A percentile compares a stretch with the other conserved stretches of the same genome.
These are phyloP conservation scores for Schizophyllum amplum DNA, from an alignment of 1,284 basidiomycete genomes.

Conservation along the genomic window DNA sequence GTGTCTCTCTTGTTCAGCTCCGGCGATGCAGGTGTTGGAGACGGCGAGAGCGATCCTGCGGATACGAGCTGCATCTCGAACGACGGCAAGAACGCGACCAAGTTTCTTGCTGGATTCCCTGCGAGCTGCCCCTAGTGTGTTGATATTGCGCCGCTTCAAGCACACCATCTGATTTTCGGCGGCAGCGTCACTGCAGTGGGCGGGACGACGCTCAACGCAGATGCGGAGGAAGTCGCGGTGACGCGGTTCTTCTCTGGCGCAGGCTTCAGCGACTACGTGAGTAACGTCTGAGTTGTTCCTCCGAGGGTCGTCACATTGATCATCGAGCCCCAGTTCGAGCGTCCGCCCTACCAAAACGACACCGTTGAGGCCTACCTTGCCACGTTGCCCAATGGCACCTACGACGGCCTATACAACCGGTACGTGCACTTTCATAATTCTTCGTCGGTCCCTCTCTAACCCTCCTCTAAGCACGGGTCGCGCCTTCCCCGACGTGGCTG, in stretches of 20 bases:
- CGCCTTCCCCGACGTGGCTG: slow-evolving; percentile 51
- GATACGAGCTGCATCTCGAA: slow-evolving; percentile 52
- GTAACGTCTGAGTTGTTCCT: slow-evolving; percentile 10
- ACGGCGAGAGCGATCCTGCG: slow-evolving; percentile 38
- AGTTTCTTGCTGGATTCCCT: slow-evolving; percentile 12
- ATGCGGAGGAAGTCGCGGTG: slow-evolving; percentile 29
- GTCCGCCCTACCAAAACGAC: slow-evolving; percentile 45
- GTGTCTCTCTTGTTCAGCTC: slow-evolving; percentile 54
- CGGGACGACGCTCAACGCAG: slow-evolving; percentile 36
- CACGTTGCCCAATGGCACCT: slow-evolving; percentile 36
- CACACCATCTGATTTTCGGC: not conserved
- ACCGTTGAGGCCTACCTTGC: slow-evolving; percentile 36
- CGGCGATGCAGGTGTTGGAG: slow-evolving; percentile 68
- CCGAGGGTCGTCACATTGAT: slow-evolving; percentile 1
- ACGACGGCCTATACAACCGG: slow-evolving; percentile 53
- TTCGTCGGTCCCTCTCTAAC: not conserved
- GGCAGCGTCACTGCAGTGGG: slow-evolving; percentile 39
- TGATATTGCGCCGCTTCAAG: not conserved
- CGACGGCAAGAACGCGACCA: slow-evolving; percentile 41
- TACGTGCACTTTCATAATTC: slow-evolving; percentile 20
- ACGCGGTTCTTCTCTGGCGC: slow-evolving; percentile 43
- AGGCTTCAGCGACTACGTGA: slow-evolving; percentile 55
- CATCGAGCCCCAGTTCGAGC: slow-evolving; percentile 34
- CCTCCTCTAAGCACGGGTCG: not conserved
- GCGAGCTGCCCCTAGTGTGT: slow-evolving; percentile 25